These are phyloP conservation scores for Baorangia bicolor DNA, from an alignment of 768 basidiomycete genomes.

Conservation along the genomic window DNA sequence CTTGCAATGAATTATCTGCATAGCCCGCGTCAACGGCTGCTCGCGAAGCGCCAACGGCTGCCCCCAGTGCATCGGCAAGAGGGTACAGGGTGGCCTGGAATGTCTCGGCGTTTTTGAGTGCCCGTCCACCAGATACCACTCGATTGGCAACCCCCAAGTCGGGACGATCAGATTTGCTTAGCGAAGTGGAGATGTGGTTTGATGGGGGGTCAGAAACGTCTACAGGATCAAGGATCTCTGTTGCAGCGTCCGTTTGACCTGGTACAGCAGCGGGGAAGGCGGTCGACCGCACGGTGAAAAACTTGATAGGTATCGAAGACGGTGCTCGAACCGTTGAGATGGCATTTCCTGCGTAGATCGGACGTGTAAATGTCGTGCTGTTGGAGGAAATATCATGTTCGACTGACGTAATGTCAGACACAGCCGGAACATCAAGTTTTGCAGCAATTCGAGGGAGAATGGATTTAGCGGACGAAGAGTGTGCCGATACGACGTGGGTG, in stretches of 20 bases:
- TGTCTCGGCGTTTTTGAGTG: conserved; percentile 92
- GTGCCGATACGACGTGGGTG: conserved; percentile 91
- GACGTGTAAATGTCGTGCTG: conserved; percentile 84
- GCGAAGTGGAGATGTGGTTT: conserved; percentile 66
- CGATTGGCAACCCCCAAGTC: conserved; percentile 85
- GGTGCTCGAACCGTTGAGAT: conserved; percentile 87
- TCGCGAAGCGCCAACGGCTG: conserved; percentile 96
- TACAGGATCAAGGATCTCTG: conserved; percentile 62
- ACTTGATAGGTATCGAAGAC: conserved; percentile 77
- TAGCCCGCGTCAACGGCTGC: conserved; percentile 99
- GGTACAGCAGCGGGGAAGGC: conserved; percentile 72
- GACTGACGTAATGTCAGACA: conserved; percentile 87
- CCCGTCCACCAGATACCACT: conserved; percentile 93
- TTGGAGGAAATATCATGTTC: conserved; percentile 68
- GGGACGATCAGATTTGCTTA: conserved; percentile 90
- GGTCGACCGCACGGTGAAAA: conserved; percentile 93
- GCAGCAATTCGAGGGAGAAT: conserved; percentile 92
- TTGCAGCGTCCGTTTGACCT: conserved; percentile 53
- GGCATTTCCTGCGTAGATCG: conserved; percentile 98
- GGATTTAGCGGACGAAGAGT: conserved; percentile 90
- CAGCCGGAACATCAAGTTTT: conserved; percentile 81
- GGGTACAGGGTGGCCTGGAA: conserved; percentile 86
- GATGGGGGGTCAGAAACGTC: conserved; percentile 51
- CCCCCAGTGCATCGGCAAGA: conserved; percentile 88
- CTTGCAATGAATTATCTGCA: conserved; percentile 95